These are phyloP conservation scores for Magnaporthiopsis rhizophila DNA, from an alignment of 2,329 filamentous ascomycete genomes.

Conservation along the genomic window DNA sequence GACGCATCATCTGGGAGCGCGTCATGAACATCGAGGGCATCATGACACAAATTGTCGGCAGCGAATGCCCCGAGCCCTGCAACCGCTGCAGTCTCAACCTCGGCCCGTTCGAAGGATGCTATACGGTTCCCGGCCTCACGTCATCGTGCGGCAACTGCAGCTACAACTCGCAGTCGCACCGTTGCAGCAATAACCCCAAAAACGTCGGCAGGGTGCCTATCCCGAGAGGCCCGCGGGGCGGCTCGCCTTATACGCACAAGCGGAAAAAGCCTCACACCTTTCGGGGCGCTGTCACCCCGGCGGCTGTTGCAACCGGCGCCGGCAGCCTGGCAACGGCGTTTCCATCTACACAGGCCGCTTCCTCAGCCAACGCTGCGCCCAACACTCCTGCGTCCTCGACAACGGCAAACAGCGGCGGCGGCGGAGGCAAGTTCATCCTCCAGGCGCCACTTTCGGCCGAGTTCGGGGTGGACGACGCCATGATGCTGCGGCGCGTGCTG, in stretches of 20 bases:
- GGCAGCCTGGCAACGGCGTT: too few species aligned
- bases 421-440: background rate
- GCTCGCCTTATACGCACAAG: too few species aligned
- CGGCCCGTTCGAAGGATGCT: constrained; percentile 1
- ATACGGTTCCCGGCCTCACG: background rate
- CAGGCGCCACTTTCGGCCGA: background rate
- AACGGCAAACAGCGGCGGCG: too few species aligned
- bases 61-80: background rate
- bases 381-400: too few species aligned
- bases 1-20: constrained; percentile 1
- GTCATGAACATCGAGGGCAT: background rate
- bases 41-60: background rate
- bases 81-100: background rate
- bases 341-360: too few species aligned
- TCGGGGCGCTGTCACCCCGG: too few species aligned
- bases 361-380: too few species aligned
- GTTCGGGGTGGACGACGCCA: constrained; percentile 1
- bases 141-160: constrained; percentile 2
- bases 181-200: too few species aligned
- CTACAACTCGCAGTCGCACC: background rate
- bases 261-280: too few species aligned
- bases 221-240: too few species aligned
- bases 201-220: too few species aligned
- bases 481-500: background rate
- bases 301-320: too few species aligned